A percentile compares a stretch with the other conserved stretches of the same genome.
Conservation (phyloP, 495 filamentous ascomycete species). For the Hyaloscypha hepaticicola region DNA sequence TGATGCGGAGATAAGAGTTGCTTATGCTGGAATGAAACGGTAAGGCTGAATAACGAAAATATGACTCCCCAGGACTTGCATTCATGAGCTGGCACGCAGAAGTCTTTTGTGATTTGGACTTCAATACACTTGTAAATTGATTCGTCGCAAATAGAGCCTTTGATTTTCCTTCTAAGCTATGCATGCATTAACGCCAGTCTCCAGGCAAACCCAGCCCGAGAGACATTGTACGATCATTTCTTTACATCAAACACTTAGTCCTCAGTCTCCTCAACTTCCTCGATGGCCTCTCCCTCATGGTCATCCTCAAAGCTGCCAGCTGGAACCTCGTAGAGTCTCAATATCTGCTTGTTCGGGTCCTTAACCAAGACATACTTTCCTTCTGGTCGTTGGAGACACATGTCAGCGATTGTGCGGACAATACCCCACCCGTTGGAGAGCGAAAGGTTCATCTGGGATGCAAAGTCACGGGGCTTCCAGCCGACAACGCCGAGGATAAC, state of each 20-base stretch:
- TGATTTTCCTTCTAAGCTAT: background rate
- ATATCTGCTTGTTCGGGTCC: slow-evolving; percentile 94
- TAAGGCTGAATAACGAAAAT: background rate
- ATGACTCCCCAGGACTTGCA: no score
- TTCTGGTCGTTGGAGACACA: slow-evolving; percentile 70
- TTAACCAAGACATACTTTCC: slow-evolving; percentile 72
- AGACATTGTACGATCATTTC: background rate
- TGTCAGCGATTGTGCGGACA: slow-evolving; percentile 93
- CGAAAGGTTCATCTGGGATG: slow-evolving; percentile 95
- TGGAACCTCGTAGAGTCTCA: slow-evolving; percentile 91
- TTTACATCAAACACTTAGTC: slow-evolving; percentile 17
- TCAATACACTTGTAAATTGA: background rate
- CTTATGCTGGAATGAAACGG: background rate
- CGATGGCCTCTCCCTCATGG: slow-evolving; percentile 26
- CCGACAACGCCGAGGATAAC: slow-evolving; percentile 93
- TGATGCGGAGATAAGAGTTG: background rate
- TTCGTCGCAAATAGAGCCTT: background rate
- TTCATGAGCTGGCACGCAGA: no score
- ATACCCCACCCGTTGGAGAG: slow-evolving; percentile 98
- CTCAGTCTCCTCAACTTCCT: slow-evolving; percentile 30
- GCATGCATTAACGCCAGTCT: background rate
- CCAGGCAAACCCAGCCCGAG: background rate
- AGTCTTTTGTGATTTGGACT: no score
- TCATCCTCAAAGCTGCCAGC: slow-evolving; percentile 82
- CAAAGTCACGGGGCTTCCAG: slow-evolving; percentile 97